Evolutionary conservation across 495 filamentous ascomycete species (phyloP).

Genomic region (Penicillium desertorum): DNA sequence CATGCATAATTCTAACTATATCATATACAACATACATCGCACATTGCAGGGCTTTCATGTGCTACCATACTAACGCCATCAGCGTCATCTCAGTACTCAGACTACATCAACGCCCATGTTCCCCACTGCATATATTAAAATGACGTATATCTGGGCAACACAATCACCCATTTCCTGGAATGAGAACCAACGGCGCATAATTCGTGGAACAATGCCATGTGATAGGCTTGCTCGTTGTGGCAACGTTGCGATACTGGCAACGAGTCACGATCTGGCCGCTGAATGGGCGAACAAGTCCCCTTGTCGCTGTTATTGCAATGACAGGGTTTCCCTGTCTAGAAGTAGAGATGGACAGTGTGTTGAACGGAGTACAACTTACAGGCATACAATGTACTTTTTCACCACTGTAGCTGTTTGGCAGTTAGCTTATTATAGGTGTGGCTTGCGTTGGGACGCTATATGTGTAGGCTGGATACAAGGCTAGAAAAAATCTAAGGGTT

Average conservation of each 20-base stretch:
- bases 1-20: neutral
- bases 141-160: conserved; percentile 1
- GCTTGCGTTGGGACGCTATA: neutral
- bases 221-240: neutral
- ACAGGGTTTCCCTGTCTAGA: neutral
- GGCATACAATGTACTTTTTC: neutral
- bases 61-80: conserved; percentile 20
- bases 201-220: neutral
- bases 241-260: neutral
- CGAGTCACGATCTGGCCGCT: neutral
- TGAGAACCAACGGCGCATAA: neutral
- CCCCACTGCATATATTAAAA: conserved; percentile 7
- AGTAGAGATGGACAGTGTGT: neutral
- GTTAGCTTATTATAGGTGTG: neutral
- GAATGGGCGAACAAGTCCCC: neutral
- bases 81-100: conserved; percentile 20
- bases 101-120: conserved; percentile 7
- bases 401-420: neutral
- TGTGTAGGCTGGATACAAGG: neutral
- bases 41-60: neutral
- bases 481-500: neutral
- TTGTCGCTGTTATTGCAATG: neutral
- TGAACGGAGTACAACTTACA: neutral
- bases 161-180: neutral
- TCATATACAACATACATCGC: neutral